Percentiles rank a stretch among this genome's conserved stretches.
phyloP scores from a whole-genome alignment of 2,329 filamentous ascomycete species.

The Fusarium subtropicale region DNA sequence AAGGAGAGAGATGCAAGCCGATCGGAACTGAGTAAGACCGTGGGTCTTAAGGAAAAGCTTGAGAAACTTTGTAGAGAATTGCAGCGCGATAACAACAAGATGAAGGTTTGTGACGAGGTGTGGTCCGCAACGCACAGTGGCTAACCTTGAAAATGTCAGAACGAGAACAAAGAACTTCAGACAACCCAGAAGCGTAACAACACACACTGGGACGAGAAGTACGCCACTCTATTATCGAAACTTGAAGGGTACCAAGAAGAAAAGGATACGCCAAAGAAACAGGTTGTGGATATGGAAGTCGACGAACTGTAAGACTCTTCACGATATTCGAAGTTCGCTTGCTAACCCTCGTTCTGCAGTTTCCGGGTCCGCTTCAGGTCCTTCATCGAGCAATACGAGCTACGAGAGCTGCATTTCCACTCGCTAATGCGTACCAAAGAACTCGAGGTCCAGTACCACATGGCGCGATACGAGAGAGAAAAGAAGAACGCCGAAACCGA shows the following conservation, averaged over 20 bases:
- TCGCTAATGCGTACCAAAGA: conserved; percentile 93
- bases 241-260: conserved; percentile 90
- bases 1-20: conserved; percentile 95
- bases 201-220: conserved; percentile 84
- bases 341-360: conserved; percentile 57
- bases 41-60: conserved; percentile 92
- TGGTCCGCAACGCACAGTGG: not conserved
- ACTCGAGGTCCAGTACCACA: conserved; percentile 91
- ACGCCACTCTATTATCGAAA: conserved; percentile 82
- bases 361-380: conserved; percentile 92
- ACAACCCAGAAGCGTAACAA: conserved; percentile 87
- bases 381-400: conserved; percentile 95
- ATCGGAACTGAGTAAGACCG: conserved; percentile 89
- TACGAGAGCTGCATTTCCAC: conserved; percentile 94
- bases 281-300: conserved; percentile 84
- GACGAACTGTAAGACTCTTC: conserved; percentile 80
- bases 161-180: conserved; percentile 92
- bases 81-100: conserved; percentile 96
- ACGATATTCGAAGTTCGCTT: not conserved
- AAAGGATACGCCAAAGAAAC: conserved; percentile 84
- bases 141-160: conserved; percentile 60
- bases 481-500: conserved; percentile 89
- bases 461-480: conserved; percentile 88
- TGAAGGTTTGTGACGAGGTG: conserved; percentile 74
- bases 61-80: conserved; percentile 96